These are phyloP conservation scores for Lavandula angustifolia DNA, from an alignment of 257 asterid species.

Conservation along the genomic window DNA sequence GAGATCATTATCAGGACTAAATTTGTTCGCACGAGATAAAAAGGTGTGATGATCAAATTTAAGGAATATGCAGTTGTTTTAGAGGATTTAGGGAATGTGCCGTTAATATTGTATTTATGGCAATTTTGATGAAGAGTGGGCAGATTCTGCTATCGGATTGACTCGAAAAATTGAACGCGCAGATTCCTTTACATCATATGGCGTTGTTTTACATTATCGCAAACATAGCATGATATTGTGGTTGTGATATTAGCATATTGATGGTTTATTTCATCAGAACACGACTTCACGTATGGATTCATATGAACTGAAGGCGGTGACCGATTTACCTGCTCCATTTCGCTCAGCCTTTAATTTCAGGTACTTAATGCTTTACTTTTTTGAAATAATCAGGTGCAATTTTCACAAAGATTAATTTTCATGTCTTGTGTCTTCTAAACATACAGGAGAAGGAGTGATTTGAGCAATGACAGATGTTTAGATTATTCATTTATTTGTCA, in stretches of 20 bases:
- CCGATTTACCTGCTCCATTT: conserved; percentile 75
- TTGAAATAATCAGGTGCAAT: neutral
- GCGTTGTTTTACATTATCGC: conserved; percentile 5
- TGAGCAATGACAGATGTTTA: conserved; percentile 18
- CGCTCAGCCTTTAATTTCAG: conserved; percentile 77
- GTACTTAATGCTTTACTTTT: conserved; percentile 39
- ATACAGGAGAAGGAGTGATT: neutral
- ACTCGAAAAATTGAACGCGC: neutral
- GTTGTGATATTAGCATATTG: conserved; percentile 15
- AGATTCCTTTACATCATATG: neutral
- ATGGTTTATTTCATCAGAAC: conserved; percentile 31
- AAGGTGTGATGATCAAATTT: neutral
- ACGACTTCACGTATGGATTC: conserved; percentile 48
- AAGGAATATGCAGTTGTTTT: conserved; percentile 1
- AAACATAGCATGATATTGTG: neutral
- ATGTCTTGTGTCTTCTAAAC: conserved; percentile 9
- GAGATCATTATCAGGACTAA: neutral
- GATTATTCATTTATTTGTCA: neutral
- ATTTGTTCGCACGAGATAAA: neutral
- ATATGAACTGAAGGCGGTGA: conserved; percentile 68
- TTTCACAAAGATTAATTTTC: conserved; percentile 4
- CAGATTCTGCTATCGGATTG: neutral
- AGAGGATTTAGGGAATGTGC: conserved; percentile 7
- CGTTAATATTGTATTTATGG: conserved; percentile 11
- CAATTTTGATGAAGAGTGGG: conserved; percentile 5